Percentiles rank a stretch among this genome's conserved stretches.
These are phyloP conservation scores for Hypoxylon sp. DNA, from an alignment of 2,329 filamentous ascomycete genomes.

Conservation along the genomic window DNA sequence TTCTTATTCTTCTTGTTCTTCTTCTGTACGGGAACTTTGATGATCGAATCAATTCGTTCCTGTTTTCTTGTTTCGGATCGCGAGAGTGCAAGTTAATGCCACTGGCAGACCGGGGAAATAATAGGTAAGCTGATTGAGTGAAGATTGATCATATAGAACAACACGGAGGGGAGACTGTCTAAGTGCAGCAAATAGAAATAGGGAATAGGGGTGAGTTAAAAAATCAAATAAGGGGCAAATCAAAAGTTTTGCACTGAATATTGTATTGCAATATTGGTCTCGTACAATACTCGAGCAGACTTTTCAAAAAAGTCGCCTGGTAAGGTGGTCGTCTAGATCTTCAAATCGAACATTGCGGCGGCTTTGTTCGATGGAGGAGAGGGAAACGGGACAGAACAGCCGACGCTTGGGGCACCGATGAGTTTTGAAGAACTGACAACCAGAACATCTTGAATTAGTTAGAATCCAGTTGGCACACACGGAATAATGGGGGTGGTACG, in stretches of 20 bases:
- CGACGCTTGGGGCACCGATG: conserved; percentile 45
- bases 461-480: no score
- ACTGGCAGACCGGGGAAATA: conserved; percentile 50
- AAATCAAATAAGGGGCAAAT: conserved; percentile 8
- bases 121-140: no score
- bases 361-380: conserved; percentile 59
- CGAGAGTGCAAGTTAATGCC: conserved; percentile 63
- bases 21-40: no score
- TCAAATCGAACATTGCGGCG: conserved; percentile 63
- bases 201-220: background rate
- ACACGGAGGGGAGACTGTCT: conserved; percentile 21
- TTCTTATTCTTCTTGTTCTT: no score
- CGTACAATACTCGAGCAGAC: conserved; percentile 57
- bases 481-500: conserved; percentile 23
- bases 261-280: no score
- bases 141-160: conserved; percentile 9
- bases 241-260: conserved; percentile 24
- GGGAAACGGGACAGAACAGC: conserved; percentile 47
- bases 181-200: conserved; percentile 41
- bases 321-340: conserved; percentile 59
- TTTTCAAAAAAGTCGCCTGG: conserved; percentile 60
- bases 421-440: conserved; percentile 48
- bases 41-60: no score
- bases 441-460: no score
- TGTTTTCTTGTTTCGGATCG: conserved; percentile 43